Conservation (phyloP, 108 stramenopile species). For the Seminavis robusta region DNA sequence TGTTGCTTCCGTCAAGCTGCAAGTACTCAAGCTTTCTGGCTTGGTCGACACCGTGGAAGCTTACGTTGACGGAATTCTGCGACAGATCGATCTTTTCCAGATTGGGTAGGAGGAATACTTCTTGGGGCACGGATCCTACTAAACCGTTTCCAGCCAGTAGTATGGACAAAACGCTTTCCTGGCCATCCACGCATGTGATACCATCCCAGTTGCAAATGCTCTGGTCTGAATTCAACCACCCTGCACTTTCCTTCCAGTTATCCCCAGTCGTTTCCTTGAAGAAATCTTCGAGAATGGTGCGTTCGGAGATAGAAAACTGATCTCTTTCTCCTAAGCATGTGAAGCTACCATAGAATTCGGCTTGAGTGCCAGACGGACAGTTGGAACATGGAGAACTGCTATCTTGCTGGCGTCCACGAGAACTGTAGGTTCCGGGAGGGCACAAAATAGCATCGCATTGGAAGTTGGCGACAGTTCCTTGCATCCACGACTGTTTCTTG, state of each 20-base stretch:
- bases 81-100: slow-evolving; percentile 60
- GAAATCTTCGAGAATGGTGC: slow-evolving; percentile 14
- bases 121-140: slow-evolving; percentile 35
- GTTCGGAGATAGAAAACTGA: too few relatives aligned
- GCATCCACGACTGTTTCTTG: slow-evolving; percentile 59
- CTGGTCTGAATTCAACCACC: slow-evolving; percentile 23
- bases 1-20: slow-evolving; percentile 54
- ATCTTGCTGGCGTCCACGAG: slow-evolving; percentile 47
- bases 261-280: slow-evolving; percentile 20
- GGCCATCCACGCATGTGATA: slow-evolving; percentile 62
- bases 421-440: slow-evolving; percentile 57
- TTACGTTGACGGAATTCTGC: slow-evolving; percentile 56
- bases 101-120: slow-evolving; percentile 49
- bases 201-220: slow-evolving; percentile 67
- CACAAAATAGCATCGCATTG: slow-evolving; percentile 79
- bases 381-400: slow-evolving; percentile 14
- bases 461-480: slow-evolving; percentile 39
- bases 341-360: too few relatives aligned
- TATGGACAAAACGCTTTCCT: too few relatives aligned
- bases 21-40: slow-evolving; percentile 30
- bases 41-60: slow-evolving; percentile 55
- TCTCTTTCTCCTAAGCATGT: too few relatives aligned
- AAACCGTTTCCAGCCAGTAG: slow-evolving; percentile 13
- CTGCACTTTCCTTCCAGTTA: slow-evolving; percentile 20
- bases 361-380: slow-evolving; percentile 6